Evolutionary conservation across 139 green algal genomes (phyloP), one percentile per base, ranked within the genome.

Genomic region (Chlamydomonas asymmetrica): DNA sequence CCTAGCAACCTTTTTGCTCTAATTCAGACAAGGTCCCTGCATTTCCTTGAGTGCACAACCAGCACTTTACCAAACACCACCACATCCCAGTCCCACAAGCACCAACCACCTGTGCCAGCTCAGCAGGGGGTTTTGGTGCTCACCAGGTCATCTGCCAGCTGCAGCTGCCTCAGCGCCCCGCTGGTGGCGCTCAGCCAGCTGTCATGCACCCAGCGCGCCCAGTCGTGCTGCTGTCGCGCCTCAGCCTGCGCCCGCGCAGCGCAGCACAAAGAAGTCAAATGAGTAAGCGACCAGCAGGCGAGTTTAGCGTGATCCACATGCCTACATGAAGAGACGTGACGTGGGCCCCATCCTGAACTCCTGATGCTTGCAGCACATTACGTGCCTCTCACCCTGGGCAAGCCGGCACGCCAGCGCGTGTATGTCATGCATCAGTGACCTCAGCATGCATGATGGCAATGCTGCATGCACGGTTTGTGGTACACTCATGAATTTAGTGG

Each of bases 141-240:
- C 43, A 23, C 41, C 43, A 39, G 71, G 29, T 32, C 23, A 22
- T 77, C 59, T 31, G 71, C 71, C 40, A 77, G 71, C 48, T 43
- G 59, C 60, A 77, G 45, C 22, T 43, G 59, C 41, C 71, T 31
- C 43, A 77, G 32, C 23, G 71, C 71, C 29, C 71, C 71, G 50
- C 59, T 77, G 59, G 41, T 38, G 57, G 32, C 69, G 71, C 59
- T 63, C 13, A 59, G 23, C 71, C 71, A 77, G 41, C 50, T 31
- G 41, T 25, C 62, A 59, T 77, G 71, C 23, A 25, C 60, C 71
- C 71, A 77, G 22, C 71, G 59, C 9, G 59, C 59, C 71, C 71
- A 77, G 71, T 77, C 71, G 59, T 77, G 71, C 57, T 77, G 71
- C 8, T 45, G 43, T 10, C 32, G 8, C 38, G 71, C 71, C 59